A percentile compares a stretch with the other conserved stretches of the same genome.
Evolutionary conservation across 2,329 filamentous ascomycete genomes (phyloP).

Genomic region (Tolypocladium album): DNA sequence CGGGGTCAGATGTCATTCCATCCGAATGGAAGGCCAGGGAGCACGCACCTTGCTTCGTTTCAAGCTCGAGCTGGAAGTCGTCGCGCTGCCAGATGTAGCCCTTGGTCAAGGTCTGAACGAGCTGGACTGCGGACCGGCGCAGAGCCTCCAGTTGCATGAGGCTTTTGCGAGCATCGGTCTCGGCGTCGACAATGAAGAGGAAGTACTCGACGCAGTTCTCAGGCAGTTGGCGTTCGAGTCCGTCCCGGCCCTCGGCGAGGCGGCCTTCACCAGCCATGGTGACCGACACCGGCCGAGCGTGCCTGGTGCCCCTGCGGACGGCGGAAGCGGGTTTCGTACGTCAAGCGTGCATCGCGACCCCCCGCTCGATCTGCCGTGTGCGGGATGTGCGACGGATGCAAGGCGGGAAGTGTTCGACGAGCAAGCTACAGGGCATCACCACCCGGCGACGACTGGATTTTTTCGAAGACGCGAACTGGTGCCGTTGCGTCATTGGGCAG

Average conservation of each 20-base stretch:
- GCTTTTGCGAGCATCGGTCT: conserved; percentile 41
- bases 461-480: not conserved
- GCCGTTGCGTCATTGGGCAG: not conserved
- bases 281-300: not conserved
- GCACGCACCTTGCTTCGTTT: conserved; percentile 43
- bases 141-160: conserved; percentile 59
- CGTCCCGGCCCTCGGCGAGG: not conserved
- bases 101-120: conserved; percentile 56
- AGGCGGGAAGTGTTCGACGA: not conserved
- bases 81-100: conserved; percentile 96
- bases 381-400: not conserved
- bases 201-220: conserved; percentile 84
- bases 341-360: not conserved
- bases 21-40: not conserved
- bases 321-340: not conserved
- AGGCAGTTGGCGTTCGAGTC: conserved; percentile 34
- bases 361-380: not conserved
- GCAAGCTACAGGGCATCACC: not conserved
- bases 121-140: conserved; percentile 53
- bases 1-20: not conserved
- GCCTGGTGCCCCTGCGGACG: not conserved
- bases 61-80: conserved; percentile 58
- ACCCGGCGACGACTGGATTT: not conserved
- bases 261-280: not conserved
- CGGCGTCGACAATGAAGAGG: conserved; percentile 57